These are phyloP conservation scores for Ammopiptanthus mongolicus DNA, from an alignment of 306 rosid species.

Conservation along the genomic window DNA sequence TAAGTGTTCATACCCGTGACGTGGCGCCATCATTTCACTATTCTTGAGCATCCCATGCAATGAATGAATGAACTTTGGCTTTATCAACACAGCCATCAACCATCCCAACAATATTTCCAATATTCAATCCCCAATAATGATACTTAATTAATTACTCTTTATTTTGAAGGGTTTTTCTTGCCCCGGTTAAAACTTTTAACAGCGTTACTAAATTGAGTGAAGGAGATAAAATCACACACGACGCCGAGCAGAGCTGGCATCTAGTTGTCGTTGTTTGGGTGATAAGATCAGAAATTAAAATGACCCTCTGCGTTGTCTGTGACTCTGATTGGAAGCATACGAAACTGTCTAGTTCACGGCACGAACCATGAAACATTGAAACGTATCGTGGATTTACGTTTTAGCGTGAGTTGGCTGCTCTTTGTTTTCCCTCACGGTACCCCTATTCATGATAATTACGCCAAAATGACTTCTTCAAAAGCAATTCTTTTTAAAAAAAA, in stretches of 20 bases:
- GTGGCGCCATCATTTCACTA: background rate
- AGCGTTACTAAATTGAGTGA: background rate
- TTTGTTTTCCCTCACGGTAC: background rate
- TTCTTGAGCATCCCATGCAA: background rate
- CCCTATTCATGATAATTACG: background rate
- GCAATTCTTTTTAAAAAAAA: background rate
- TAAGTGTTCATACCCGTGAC: background rate
- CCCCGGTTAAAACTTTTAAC: background rate
- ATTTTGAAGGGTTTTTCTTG: background rate
- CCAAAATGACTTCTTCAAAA: background rate
- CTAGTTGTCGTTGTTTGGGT: background rate
- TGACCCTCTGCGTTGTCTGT: background rate
- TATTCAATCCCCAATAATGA: background rate
- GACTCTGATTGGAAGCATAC: background rate
- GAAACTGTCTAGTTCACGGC: background rate
- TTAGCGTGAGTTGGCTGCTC: conserved; percentile 12
- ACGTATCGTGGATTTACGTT: background rate
- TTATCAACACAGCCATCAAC: background rate
- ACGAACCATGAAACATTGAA: background rate
- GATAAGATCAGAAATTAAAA: background rate
- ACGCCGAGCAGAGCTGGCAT: conserved; percentile 4
- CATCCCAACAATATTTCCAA: background rate
- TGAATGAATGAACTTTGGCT: background rate
- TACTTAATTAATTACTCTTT: background rate
- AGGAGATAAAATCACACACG: background rate